These are phyloP conservation scores for Barnettozyma vustinii DNA, from an alignment of 805 yeast genomes.

Conservation along the genomic window DNA sequence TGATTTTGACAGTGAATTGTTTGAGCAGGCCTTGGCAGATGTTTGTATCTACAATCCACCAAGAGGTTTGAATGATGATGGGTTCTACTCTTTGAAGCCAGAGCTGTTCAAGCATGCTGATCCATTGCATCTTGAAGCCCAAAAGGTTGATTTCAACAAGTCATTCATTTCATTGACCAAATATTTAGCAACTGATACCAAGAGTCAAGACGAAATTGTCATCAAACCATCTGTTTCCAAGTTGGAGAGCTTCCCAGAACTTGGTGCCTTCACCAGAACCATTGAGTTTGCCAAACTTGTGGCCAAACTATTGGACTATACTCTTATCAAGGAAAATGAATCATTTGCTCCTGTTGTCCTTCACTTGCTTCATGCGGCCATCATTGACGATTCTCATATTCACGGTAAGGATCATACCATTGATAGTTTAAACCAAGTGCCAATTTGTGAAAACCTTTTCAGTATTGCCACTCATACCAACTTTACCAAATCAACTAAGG, in stretches of 20 bases:
- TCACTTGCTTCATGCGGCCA: slow-evolving; percentile 63
- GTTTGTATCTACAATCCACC: slow-evolving; percentile 61
- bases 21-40: slow-evolving; percentile 58
- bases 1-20: slow-evolving; percentile 38
- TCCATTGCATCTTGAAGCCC: slow-evolving; percentile 48
- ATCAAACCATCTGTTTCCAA: slow-evolving; percentile 39
- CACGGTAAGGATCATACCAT: slow-evolving; percentile 37
- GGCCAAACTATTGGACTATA: slow-evolving; percentile 49
- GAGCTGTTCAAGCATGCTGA: slow-evolving; percentile 44
- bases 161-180: slow-evolving; percentile 43
- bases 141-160: slow-evolving; percentile 42
- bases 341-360: slow-evolving; percentile 53
- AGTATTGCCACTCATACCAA: slow-evolving; percentile 42
- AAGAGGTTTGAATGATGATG: slow-evolving; percentile 58
- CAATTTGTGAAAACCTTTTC: slow-evolving; percentile 51
- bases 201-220: slow-evolving; percentile 32
- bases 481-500: slow-evolving; percentile 42
- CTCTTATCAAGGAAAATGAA: slow-evolving; percentile 47
- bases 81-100: slow-evolving; percentile 56
- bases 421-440: slow-evolving; percentile 46
- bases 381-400: slow-evolving; percentile 42
- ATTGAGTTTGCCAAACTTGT: slow-evolving; percentile 49
- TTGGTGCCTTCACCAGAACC: slow-evolving; percentile 49
- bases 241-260: slow-evolving; percentile 30
- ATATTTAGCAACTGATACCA: slow-evolving; percentile 31